These are phyloP conservation scores for Dovyalis caffra DNA, from an alignment of 345 rosid species.

Conservation along the genomic window DNA sequence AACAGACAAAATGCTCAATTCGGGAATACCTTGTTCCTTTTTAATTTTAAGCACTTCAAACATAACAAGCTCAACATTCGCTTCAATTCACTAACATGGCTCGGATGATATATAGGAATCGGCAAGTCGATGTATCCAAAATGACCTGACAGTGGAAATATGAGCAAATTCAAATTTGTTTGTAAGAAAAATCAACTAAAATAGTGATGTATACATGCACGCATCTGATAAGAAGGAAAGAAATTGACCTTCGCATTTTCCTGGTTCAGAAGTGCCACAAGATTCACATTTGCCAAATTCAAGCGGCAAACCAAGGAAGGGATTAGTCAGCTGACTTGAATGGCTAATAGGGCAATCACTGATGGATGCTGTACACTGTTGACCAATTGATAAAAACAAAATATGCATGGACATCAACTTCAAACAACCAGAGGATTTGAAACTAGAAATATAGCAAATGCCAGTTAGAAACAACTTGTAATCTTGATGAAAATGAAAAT, in stretches of 20 bases:
- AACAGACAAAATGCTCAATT: neutral
- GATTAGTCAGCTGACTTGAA: conserved; percentile 70
- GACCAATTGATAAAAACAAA: conserved; percentile 4
- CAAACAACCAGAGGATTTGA: neutral
- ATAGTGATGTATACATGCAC: neutral
- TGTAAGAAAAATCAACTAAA: neutral
- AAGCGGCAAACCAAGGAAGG: conserved; percentile 88
- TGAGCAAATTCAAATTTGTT: neutral
- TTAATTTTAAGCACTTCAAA: conserved; percentile 83
- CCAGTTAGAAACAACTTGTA: no score
- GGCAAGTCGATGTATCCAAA: conserved; percentile 90
- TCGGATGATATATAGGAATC: conserved; percentile 85
- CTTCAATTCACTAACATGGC: conserved; percentile 72
- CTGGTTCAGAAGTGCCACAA: conserved; percentile 80
- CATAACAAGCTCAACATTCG: conserved; percentile 73
- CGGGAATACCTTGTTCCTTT: conserved; percentile 59
- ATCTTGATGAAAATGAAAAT: neutral
- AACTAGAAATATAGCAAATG: neutral
- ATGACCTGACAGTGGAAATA: conserved; percentile 61
- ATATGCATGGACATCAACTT: neutral
- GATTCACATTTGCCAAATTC: conserved; percentile 91
- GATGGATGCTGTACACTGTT: conserved; percentile 63
- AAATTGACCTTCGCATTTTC: conserved; percentile 77
- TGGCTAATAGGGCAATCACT: conserved; percentile 71
- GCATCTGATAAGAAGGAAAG: neutral